Evolutionary conservation across 352 stramenopile genomes (phyloP).

Genomic region (Globisporangium apiculatum): DNA sequence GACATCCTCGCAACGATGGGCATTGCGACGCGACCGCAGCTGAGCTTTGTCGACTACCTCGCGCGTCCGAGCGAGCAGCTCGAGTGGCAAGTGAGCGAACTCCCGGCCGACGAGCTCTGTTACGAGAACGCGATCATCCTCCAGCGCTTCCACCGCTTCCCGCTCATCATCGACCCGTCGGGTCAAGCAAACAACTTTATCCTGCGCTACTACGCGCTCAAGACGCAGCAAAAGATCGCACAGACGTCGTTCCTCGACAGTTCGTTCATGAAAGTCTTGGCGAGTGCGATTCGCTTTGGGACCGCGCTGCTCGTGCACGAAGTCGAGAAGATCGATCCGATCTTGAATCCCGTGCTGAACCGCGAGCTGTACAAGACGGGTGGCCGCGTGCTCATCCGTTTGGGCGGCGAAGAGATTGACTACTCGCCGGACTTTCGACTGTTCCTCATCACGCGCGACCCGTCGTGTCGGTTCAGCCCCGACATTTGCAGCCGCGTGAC

Average conservation of each 20-base stretch:
- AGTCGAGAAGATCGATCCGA: constrained; percentile 99
- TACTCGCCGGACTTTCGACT: constrained; percentile 99
- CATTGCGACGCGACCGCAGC: constrained; percentile 74
- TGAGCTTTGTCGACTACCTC: constrained; percentile 95
- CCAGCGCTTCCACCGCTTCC: constrained; percentile 95
- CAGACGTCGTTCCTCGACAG: constrained; percentile 99
- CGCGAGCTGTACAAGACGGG: constrained; percentile 98
- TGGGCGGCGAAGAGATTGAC: constrained; percentile 99
- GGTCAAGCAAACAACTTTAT: constrained; percentile 98
- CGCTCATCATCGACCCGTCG: constrained; percentile 98
- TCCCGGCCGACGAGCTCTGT: constrained; percentile 96
- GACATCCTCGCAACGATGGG: constrained; percentile 92
- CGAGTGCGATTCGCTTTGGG: constrained; percentile 99
- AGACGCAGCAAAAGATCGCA: constrained; percentile 91
- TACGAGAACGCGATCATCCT: constrained; percentile 99
- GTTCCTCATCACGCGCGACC: constrained; percentile 98
- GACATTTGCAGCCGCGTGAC: constrained; percentile 99
- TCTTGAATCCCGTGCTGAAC: constrained; percentile 99
- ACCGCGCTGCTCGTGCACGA: constrained; percentile 98
- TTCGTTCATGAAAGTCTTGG: constrained; percentile 99
- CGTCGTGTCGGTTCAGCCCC: constrained; percentile 95
- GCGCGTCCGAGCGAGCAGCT: constrained; percentile 93
- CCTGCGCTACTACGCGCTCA: constrained; percentile 94
- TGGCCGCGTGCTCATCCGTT: constrained; percentile 95
- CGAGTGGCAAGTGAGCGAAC: constrained; percentile 93